phyloP scores from a whole-genome alignment of 352 stramenopile genomes.

The Phytopythium mirpurense region DNA sequence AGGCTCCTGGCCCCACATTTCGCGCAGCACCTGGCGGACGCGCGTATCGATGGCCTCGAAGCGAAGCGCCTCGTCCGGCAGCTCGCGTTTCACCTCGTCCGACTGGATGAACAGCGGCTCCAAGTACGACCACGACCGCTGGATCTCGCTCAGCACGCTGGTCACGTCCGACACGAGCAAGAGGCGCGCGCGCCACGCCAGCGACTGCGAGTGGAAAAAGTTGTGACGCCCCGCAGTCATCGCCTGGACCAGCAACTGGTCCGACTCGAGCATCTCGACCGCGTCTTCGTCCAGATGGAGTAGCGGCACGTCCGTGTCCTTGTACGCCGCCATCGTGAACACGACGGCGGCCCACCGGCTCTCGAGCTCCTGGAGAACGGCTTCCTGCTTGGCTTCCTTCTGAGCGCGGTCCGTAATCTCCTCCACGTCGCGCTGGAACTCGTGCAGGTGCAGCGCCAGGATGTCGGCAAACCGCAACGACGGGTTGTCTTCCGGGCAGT shows the following conservation, averaged over 20 bases:
- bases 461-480: conserved; percentile 76
- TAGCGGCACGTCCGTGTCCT: conserved; percentile 79
- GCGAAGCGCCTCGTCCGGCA: conserved; percentile 86
- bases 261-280: conserved; percentile 92
- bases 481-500: conserved; percentile 64
- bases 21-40: conserved; percentile 57
- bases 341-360: conserved; percentile 61
- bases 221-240: conserved; percentile 85
- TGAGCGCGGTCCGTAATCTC: conserved; percentile 88
- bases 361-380: conserved; percentile 73
- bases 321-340: conserved; percentile 85
- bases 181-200: conserved; percentile 48
- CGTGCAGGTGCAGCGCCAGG: conserved; percentile 76
- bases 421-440: conserved; percentile 79
- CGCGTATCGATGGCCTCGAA: conserved; percentile 88
- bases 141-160: conserved; percentile 89
- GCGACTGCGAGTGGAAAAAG: conserved; percentile 58
- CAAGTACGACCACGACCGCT: conserved; percentile 94
- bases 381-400: conserved; percentile 91
- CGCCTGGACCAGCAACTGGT: conserved; percentile 92
- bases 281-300: conserved; percentile 91
- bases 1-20: conserved; percentile 69
- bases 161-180: conserved; percentile 84
- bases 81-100: conserved; percentile 92
- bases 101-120: conserved; percentile 94